Evolutionary conservation across 345 rosid species (phyloP), one percentile per base, ranked within the genome.

Genomic region (Cardamine resedifolia): DNA sequence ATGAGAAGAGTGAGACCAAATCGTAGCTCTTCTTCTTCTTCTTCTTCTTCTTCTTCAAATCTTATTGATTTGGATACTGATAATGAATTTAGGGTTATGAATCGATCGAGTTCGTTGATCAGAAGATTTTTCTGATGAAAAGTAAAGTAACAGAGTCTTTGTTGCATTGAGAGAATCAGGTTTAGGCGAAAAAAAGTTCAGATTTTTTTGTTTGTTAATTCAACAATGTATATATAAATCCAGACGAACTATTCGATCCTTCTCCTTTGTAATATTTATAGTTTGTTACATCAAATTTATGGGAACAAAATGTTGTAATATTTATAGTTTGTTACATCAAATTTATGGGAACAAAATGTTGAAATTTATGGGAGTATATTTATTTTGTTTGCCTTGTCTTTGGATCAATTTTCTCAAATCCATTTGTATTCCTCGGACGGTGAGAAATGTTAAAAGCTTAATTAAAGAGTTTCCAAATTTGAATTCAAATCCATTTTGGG

Each of bases 1-100:
- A 66, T 87, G 41, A 80, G 94, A 77, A 77, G 90, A 39, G 77
- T 83, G 4, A 78, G 88, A 80, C 70, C 81, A 3, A 69, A 45
- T 60, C 72, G 71, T 56, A 41, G 76, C 4, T 44, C 80, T 30
- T 53, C 58, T 36, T n/a, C 77, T 73, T 12, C 68, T 26, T 10
- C 64, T n/a, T n/a, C n/a, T n/a, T n/a, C n/a, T n/a, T 24, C 33
- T 6, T 12, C 57, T 24, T 41, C 73, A 0, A 63, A 52, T 63
- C 18, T 59, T 51, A 30, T 65, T 18, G 74, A 45, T 55, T 61
- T 60, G 74, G 57, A 70, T 70, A 21, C 33, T 10, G 68, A 49
- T 18, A 52, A 68, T 24, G 78, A 73, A 66, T 3, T 67, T n/a
- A 75, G 79, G 12, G 72, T 79, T 16, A 59, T 82, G 61, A 39